Evolutionary conservation across 2,329 filamentous ascomycete species (phyloP).

Genomic region (Fusarium sp.): DNA sequence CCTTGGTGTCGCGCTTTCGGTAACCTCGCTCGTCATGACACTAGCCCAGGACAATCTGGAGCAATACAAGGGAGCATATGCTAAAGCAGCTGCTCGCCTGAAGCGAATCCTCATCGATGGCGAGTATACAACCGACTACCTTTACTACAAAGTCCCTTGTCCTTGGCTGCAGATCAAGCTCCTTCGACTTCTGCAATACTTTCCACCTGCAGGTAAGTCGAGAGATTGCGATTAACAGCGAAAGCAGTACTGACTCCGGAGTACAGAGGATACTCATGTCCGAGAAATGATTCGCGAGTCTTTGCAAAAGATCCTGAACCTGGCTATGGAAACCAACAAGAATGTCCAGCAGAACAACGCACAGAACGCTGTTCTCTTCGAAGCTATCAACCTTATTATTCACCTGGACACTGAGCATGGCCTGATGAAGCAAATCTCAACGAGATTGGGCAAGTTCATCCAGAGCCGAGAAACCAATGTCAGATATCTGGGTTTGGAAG

Average conservation of each 20-base stretch:
- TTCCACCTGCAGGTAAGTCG: slow-evolving; percentile 86
- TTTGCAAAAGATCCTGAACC: slow-evolving; percentile 89
- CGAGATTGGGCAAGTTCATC: slow-evolving; percentile 93
- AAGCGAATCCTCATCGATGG: slow-evolving; percentile 93
- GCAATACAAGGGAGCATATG: slow-evolving; percentile 93
- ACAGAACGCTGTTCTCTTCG: slow-evolving; percentile 96
- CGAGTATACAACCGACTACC: slow-evolving; percentile 90
- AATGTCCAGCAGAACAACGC: slow-evolving; percentile 99
- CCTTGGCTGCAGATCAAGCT: slow-evolving; percentile 99
- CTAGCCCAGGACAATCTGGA: slow-evolving; percentile 95
- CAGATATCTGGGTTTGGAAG: slow-evolving; percentile 93
- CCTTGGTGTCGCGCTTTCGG: slow-evolving; percentile 93
- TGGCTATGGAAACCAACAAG: slow-evolving; percentile 93
- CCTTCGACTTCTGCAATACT: slow-evolving; percentile 92
- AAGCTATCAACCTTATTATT: slow-evolving; percentile 98
- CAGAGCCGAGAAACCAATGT: slow-evolving; percentile 98
- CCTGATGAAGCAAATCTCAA: slow-evolving; percentile 96
- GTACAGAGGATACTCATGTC: slow-evolving; percentile 88
- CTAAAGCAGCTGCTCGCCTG: slow-evolving; percentile 90
- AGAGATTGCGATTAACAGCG: background rate
- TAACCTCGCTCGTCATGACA: slow-evolving; percentile 95
- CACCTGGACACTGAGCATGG: slow-evolving; percentile 95
- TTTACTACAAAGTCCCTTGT: slow-evolving; percentile 99
- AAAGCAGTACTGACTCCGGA: slow-evolving; percentile 14
- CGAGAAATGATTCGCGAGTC: slow-evolving; percentile 93